Percentiles rank a stretch among this genome's conserved stretches.
Conservation (phyloP, 257 asterid species). For the Leptodermis oblonga region DNA sequence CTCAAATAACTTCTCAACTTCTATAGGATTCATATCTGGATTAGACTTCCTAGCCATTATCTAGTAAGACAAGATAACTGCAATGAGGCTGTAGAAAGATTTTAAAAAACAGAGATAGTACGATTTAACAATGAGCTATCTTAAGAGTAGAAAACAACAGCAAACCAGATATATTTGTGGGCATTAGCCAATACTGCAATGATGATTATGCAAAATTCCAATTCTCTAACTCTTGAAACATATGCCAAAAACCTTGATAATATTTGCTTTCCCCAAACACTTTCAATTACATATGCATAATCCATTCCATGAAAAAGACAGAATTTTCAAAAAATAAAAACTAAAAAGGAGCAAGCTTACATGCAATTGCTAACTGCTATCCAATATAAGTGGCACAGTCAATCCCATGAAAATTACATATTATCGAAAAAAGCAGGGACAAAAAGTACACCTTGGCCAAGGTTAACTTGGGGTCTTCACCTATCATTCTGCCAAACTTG, state of each 20-base stretch:
- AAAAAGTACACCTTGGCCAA: constrained; percentile 66
- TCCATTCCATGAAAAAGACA: not conserved
- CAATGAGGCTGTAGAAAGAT: constrained; percentile 14
- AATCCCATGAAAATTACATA: not conserved
- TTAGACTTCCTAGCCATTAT: constrained; percentile 73
- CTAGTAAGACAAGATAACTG: constrained; percentile 35
- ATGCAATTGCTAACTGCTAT: not conserved
- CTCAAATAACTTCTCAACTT: constrained; percentile 60
- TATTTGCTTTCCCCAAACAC: not conserved
- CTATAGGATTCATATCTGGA: constrained; percentile 74
- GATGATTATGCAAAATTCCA: not conserved
- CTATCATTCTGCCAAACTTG: constrained; percentile 83
- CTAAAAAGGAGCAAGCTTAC: not conserved
- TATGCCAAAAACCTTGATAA: not conserved
- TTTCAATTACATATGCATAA: not conserved
- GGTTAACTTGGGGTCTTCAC: constrained; percentile 94
- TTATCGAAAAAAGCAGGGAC: not conserved
- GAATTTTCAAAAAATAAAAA: not conserved
- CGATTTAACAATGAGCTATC: constrained; percentile 1
- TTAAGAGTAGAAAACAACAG: not conserved
- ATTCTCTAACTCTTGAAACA: not conserved
- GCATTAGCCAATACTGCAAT: not conserved
- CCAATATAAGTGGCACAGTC: not conserved
- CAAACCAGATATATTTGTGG: not conserved
- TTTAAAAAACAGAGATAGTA: constrained; percentile 7